A percentile compares a stretch with the other conserved stretches of the same genome.
phyloP scores from a whole-genome alignment of 2,329 filamentous ascomycete species.

The Exophiala sp. region DNA sequence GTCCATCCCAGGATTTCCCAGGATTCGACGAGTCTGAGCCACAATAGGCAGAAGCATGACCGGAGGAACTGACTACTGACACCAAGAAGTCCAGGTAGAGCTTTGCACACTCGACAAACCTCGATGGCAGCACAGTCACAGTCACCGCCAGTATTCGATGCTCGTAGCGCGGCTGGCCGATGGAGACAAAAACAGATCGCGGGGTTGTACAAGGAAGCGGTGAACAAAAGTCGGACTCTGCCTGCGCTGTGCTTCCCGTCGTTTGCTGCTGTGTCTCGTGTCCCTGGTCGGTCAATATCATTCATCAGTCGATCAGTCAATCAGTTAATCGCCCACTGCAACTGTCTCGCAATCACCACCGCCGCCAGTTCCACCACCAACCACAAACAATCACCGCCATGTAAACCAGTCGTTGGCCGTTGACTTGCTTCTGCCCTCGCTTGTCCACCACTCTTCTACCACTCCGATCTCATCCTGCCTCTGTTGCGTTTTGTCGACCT shows the following conservation, averaged over 20 bases:
- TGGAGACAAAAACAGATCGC: not conserved
- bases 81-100: no score
- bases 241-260: not conserved
- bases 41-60: no score
- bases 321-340: no score
- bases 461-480: not conserved
- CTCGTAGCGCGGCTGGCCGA: not conserved
- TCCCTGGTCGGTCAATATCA: not conserved
- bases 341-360: no score
- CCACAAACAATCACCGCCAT: not conserved
- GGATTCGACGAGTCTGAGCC: no score
- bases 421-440: slow-evolving; percentile 1
- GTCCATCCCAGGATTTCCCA: not conserved
- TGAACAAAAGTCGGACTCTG: not conserved
- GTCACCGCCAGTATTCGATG: not conserved
- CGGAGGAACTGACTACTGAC: no score
- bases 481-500: not conserved
- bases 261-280: not conserved
- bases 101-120: no score
- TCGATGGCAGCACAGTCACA: no score
- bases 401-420: not conserved
- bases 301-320: not conserved
- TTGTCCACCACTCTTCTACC: not conserved
- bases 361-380: not conserved
- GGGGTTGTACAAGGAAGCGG: not conserved